phyloP scores from a whole-genome alignment of 1,139 yeast genomes.

The Geotrichum citri-aurantii region DNA sequence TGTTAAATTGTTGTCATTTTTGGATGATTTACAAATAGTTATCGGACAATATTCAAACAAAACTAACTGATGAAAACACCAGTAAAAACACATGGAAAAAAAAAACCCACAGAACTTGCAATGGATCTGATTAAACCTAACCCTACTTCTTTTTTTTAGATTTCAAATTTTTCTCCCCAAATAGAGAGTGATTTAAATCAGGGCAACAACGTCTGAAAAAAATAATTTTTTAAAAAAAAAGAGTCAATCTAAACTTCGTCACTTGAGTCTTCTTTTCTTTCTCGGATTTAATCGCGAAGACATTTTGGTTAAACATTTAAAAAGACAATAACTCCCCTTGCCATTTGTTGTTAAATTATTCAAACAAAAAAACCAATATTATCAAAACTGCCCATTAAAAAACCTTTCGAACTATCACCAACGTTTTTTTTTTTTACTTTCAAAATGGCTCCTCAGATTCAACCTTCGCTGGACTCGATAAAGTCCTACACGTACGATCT shows the following conservation, averaged over 20 bases:
- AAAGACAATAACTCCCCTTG: not conserved
- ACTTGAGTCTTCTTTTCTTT: not conserved
- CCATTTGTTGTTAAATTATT: not conserved
- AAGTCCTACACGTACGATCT: slow-evolving; percentile 4
- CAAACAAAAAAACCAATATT: not conserved
- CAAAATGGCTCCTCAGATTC: slow-evolving; percentile 10
- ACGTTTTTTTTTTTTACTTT: too few relatives aligned
- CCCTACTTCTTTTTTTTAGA: not conserved
- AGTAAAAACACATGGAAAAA: too few relatives aligned
- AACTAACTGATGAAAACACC: too few relatives aligned
- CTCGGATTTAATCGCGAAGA: not conserved
- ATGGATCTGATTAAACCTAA: too few relatives aligned
- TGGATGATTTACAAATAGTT: too few relatives aligned
- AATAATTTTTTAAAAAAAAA: too few relatives aligned
- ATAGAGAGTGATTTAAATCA: not conserved
- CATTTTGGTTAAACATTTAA: not conserved
- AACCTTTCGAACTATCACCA: not conserved
- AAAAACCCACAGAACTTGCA: too few relatives aligned
- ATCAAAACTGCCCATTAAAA: not conserved
- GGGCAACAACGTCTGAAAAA: not conserved
- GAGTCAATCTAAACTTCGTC: not conserved
- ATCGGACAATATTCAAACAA: too few relatives aligned
- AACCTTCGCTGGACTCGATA: slow-evolving; percentile 14
- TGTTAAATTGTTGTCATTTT: too few relatives aligned
- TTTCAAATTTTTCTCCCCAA: not conserved